These are phyloP conservation scores for Entomortierella beljakovae DNA, from an alignment of 192 early-diverging fungal species.

Conservation along the genomic window DNA sequence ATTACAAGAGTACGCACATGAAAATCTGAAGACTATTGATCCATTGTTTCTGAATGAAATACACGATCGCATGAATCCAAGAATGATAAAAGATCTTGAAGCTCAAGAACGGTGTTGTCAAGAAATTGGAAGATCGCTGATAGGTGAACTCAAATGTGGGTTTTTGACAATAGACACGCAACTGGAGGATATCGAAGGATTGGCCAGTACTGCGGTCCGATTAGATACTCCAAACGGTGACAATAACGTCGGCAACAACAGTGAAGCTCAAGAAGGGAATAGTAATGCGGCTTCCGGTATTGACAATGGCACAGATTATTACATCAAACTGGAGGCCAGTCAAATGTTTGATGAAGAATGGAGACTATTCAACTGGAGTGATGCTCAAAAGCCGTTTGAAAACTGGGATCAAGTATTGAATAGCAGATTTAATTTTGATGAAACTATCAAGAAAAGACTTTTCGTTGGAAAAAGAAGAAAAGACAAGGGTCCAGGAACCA, in stretches of 20 bases:
- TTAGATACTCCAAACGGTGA: neutral
- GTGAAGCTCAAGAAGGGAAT: neutral
- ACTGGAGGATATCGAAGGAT: neutral
- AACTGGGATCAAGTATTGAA: constrained; percentile 4
- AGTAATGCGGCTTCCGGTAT: no score
- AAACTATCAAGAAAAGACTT: neutral
- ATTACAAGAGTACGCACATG: neutral
- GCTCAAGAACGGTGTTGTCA: neutral
- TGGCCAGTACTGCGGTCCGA: no score
- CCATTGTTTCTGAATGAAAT: constrained; percentile 1
- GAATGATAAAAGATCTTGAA: constrained; percentile 5
- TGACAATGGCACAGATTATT: no score
- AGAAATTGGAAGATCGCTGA: neutral
- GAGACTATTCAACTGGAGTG: constrained; percentile 13
- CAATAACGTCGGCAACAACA: neutral
- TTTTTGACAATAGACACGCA: neutral
- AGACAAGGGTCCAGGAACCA: no score
- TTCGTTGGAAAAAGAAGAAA: neutral
- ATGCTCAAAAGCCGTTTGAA: neutral
- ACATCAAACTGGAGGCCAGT: no score
- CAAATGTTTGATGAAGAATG: constrained; percentile 13
- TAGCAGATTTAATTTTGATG: neutral
- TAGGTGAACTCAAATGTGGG: neutral
- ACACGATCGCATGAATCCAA: neutral
- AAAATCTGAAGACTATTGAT: neutral